A percentile compares a stretch with the other conserved stretches of the same genome.
Evolutionary conservation across 176 grass and related monocot genomes (phyloP).

Genomic region (Bolboschoenus planiculmis): DNA sequence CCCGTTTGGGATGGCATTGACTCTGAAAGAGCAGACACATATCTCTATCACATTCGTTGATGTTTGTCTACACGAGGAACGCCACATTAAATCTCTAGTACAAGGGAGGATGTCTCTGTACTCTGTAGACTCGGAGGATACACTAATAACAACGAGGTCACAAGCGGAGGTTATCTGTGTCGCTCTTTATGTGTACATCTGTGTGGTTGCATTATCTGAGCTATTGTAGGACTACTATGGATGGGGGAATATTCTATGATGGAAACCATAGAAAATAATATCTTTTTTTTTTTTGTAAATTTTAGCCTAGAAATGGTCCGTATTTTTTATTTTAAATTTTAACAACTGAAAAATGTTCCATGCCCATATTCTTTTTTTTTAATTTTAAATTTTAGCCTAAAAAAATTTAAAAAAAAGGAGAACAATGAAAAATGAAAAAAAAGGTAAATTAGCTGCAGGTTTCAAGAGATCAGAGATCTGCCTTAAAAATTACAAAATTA

Average conservation of each 20-base stretch:
- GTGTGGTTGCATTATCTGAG: not conserved
- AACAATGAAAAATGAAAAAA: not conserved
- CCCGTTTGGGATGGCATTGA: slow-evolving; percentile 56
- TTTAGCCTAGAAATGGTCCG: too few relatives aligned
- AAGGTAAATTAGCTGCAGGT: not conserved
- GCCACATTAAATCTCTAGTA: not conserved
- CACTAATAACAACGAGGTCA: not conserved
- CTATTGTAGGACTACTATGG: too few relatives aligned
- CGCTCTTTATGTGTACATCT: not conserved
- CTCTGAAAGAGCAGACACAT: slow-evolving; percentile 3
- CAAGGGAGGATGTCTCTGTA: not conserved
- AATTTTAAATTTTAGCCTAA: not conserved
- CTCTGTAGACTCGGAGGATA: not conserved
- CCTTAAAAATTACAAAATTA: not conserved
- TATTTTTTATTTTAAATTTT: not conserved
- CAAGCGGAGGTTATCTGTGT: not conserved
- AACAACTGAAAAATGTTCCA: too few relatives aligned
- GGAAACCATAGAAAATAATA: too few relatives aligned
- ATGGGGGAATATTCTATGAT: too few relatives aligned
- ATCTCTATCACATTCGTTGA: slow-evolving; percentile 9
- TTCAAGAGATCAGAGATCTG: not conserved
- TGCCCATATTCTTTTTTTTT: not conserved
- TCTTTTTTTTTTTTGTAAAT: too few relatives aligned
- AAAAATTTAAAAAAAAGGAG: not conserved
- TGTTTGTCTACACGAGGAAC: not conserved